Evolutionary conservation across 208 protist genomes (phyloP).

Genomic region (Trypanosoma melophagium): DNA sequence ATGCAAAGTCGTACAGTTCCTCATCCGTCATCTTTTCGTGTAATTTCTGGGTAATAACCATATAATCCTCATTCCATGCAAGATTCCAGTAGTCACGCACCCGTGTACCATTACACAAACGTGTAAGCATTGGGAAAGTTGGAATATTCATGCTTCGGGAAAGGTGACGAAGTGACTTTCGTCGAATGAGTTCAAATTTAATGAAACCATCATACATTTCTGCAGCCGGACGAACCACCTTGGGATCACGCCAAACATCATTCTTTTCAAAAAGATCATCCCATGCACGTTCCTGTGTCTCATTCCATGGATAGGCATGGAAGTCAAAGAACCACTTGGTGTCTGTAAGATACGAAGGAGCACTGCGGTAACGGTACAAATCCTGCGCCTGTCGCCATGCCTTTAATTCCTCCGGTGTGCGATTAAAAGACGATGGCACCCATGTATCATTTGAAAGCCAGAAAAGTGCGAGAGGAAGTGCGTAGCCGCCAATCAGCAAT

Average conservation of each 20-base stretch:
- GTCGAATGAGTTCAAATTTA: slow-evolving; percentile 75
- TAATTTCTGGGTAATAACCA: slow-evolving; percentile 88
- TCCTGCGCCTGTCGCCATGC: slow-evolving; percentile 86
- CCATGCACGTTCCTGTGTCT: slow-evolving; percentile 81
- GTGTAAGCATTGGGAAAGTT: slow-evolving; percentile 86
- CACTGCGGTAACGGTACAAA: slow-evolving; percentile 89
- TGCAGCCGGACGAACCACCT: slow-evolving; percentile 69
- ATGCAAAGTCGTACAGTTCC: slow-evolving; percentile 89
- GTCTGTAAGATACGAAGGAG: slow-evolving; percentile 81
- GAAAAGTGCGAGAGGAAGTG: slow-evolving; percentile 67
- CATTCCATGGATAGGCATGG: slow-evolving; percentile 76
- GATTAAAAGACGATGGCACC: slow-evolving; percentile 69
- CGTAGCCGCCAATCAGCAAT: slow-evolving; percentile 80
- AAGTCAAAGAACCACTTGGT: slow-evolving; percentile 92
- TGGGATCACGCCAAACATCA: slow-evolving; percentile 86
- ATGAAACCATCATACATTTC: slow-evolving; percentile 91
- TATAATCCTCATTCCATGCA: slow-evolving; percentile 90
- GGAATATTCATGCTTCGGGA: slow-evolving; percentile 87
- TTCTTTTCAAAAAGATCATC: slow-evolving; percentile 93
- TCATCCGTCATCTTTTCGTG: slow-evolving; percentile 87
- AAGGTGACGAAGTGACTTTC: slow-evolving; percentile 88
- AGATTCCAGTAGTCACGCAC: slow-evolving; percentile 92
- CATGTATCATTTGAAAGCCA: slow-evolving; percentile 90
- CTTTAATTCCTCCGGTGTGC: slow-evolving; percentile 65
- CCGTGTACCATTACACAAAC: slow-evolving; percentile 77